Percentiles rank a stretch among this genome's conserved stretches.
phyloP scores from a whole-genome alignment of 768 basidiomycete genomes.

The Mycena polygramma region DNA sequence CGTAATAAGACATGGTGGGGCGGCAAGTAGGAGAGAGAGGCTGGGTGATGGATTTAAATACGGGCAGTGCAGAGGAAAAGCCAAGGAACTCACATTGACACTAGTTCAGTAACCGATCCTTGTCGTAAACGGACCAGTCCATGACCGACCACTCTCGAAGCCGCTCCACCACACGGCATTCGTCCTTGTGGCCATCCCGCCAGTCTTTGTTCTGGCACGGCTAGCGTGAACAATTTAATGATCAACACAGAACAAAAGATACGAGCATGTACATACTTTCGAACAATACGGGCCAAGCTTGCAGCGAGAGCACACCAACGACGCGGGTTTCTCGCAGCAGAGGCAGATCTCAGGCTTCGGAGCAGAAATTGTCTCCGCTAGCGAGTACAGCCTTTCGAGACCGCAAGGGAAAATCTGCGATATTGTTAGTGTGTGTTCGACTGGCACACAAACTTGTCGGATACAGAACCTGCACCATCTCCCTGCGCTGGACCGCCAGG shows the following conservation, averaged over 20 bases:
- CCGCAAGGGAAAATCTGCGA: conserved; percentile 25
- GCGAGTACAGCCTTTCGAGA: conserved; percentile 15
- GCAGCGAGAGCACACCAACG: conserved; percentile 11
- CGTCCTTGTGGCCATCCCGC: conserved; percentile 15
- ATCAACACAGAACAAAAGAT: conserved; percentile 8
- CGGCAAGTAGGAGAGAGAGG: too few relatives aligned
- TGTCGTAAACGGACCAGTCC: conserved; percentile 20
- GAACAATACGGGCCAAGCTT: conserved; percentile 23
- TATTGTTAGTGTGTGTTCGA: conserved; percentile 7
- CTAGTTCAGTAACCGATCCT: conserved; percentile 4
- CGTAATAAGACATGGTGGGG: too few relatives aligned
- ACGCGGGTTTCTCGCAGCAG: conserved; percentile 21
- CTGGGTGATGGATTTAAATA: too few relatives aligned
- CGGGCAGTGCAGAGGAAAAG: too few relatives aligned
- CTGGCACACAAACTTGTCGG: background rate
- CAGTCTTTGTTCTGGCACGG: conserved; percentile 20
- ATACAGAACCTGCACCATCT: conserved; percentile 18
- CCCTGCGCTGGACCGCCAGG: conserved; percentile 16
- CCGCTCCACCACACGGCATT: conserved; percentile 16
- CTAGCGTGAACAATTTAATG: background rate
- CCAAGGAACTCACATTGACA: too few relatives aligned
- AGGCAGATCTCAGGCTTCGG: conserved; percentile 1
- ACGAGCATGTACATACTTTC: conserved; percentile 8
- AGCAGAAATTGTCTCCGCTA: conserved; percentile 16
- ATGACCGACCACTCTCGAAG: conserved; percentile 21